Evolutionary conservation across 495 filamentous ascomycete species (phyloP).

Genomic region (Podospora pseudoanserina): DNA sequence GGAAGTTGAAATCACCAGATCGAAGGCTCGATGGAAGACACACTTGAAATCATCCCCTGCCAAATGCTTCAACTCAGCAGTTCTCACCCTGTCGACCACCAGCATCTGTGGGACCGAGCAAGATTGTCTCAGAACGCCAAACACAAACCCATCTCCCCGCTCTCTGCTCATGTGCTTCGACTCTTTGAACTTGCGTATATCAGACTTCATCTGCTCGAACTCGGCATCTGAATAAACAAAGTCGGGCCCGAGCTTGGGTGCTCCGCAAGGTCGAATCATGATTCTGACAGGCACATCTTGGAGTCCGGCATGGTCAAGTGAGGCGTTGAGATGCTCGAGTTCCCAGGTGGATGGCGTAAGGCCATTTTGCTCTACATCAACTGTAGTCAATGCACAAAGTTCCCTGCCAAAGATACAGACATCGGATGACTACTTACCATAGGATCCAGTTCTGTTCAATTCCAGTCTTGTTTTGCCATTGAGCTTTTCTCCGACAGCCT

Average conservation of each 20-base stretch:
- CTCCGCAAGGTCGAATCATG: constrained; percentile 47
- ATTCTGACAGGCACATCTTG: constrained; percentile 28
- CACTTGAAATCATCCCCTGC: constrained; percentile 26
- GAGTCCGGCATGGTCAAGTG: neutral
- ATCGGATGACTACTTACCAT: constrained; percentile 25
- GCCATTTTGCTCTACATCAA: constrained; percentile 25
- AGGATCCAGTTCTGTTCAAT: constrained; percentile 40
- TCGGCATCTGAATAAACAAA: constrained; percentile 41
- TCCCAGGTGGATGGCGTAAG: constrained; percentile 34
- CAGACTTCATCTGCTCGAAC: constrained; percentile 28
- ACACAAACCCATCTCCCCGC: constrained; percentile 45
- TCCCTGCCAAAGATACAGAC: neutral
- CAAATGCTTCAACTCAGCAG: constrained; percentile 22
- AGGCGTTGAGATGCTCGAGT: constrained; percentile 17
- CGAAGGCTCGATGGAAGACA: constrained; percentile 44
- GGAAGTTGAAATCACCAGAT: constrained; percentile 29
- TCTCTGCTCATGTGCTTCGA: constrained; percentile 23
- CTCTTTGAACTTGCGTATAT: constrained; percentile 29
- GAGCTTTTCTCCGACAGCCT: neutral
- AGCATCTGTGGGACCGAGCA: constrained; percentile 7
- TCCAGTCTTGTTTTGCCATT: constrained; percentile 38
- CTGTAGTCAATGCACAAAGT: neutral
- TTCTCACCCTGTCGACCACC: constrained; percentile 29
- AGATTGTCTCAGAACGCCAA: constrained; percentile 33
- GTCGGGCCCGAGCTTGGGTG: constrained; percentile 26